phyloP scores from a whole-genome alignment of 2,329 filamentous ascomycete species.

The Cytospora piceae region DNA sequence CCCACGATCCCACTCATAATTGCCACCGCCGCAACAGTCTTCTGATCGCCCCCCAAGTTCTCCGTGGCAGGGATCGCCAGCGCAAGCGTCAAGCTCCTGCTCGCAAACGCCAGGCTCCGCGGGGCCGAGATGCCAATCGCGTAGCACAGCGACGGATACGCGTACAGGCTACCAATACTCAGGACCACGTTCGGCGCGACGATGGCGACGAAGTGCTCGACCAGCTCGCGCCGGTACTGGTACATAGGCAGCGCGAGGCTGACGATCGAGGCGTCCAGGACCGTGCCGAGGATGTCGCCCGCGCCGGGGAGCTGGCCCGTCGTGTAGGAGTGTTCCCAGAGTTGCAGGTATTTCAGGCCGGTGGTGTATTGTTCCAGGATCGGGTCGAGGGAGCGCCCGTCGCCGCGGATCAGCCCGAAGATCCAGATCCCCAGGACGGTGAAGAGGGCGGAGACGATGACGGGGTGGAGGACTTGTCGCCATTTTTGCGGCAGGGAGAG shows the following conservation, averaged over 20 bases:
- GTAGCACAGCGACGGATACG: conserved; percentile 59
- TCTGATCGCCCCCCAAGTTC: conserved; percentile 60
- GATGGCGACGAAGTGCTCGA: conserved; percentile 57
- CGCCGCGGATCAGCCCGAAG: conserved; percentile 50
- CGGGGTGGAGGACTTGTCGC: conserved; percentile 59
- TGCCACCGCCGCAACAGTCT: conserved; percentile 59
- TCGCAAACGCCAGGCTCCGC: conserved; percentile 59
- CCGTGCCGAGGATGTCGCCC: conserved; percentile 58
- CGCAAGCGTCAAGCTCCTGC: conserved; percentile 61
- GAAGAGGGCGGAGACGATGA: conserved; percentile 57
- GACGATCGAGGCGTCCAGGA: conserved; percentile 62
- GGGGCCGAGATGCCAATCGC: conserved; percentile 57
- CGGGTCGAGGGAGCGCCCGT: conserved; percentile 41
- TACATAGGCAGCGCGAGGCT: conserved; percentile 65
- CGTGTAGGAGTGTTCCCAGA: conserved; percentile 48
- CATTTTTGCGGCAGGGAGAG: conserved; percentile 52
- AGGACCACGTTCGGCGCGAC: conserved; percentile 56
- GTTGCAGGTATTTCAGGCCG: conserved; percentile 54
- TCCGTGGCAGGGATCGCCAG: conserved; percentile 60
- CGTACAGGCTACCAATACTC: conserved; percentile 57
- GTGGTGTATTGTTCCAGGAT: conserved; percentile 55
- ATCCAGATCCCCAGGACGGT: conserved; percentile 58
- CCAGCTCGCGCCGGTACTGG: conserved; percentile 60
- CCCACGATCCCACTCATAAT: conserved; percentile 64
- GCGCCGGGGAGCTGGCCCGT: conserved; percentile 50